Base-by-base conservation (phyloP, 441 rosid genomes). In the Melastoma candidum region DNA sequence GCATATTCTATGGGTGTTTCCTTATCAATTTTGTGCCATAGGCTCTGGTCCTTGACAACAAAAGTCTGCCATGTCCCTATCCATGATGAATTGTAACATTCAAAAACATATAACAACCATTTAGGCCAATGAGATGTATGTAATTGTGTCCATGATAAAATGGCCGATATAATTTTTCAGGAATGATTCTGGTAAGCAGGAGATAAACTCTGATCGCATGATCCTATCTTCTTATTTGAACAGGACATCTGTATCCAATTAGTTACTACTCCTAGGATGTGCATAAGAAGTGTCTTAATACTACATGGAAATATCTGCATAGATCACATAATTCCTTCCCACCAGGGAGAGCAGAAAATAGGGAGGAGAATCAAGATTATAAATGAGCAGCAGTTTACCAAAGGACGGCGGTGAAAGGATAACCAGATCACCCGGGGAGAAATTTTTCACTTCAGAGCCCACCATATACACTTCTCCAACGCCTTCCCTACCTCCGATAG, bases 401-500 rank as follows among this genome's bases (percentile, higher is more conserved):
- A 74, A 85, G 56, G 95, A 74, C 0, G 89, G 97, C 11, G 97
- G 97, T 53, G 83, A 92, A 3, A 94, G 89, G 59, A 88, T 88
- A 64, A 85, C 97, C 87, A 80, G 71, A 64, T 92, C 98, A 32
- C 95, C 98, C 0, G 84, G 87, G 0, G 77, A 69, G 46, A 90
- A 49, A 66, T 58, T 71, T 64, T 61, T 77, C 24, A 92, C 94
- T 14, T 64, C 82, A 43, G 94, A 76, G 36, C 95, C 97, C 41
- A 85, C 79, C 26, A 78, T 71, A 61, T 76, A 72, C 0, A 92
- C 90, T 76, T 87, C 75, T 0, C 96, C 98, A 51, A 92, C 95
- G 52, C 98, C 98, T 64, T 85, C 96, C 63, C 87, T 81, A 54
- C 96, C 95, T 71, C 95, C 95, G 46, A 87, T 77, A 0, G 98